Evolutionary conservation across 163 green algal genomes (phyloP), one percentile per base, ranked within the genome.

Genomic region (Volvox carteri): DNA sequence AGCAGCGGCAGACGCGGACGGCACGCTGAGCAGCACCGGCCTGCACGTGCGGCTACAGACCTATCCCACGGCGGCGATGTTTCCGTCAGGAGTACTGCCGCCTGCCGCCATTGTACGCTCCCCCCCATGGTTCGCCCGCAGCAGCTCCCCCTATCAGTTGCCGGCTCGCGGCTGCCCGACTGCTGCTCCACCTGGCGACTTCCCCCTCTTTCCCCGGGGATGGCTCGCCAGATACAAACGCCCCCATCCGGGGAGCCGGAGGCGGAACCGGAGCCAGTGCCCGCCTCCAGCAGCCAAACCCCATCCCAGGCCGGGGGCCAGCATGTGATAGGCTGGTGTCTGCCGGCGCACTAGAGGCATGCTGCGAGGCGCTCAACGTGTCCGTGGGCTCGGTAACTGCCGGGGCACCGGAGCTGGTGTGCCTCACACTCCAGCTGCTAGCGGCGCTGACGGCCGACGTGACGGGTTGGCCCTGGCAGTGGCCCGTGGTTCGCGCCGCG

Each of bases 111-210:
- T n/a, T n/a, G n/a, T n/a, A n/a, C n/a, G n/a, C n/a, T n/a, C n/a
- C n/a, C n/a, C n/a, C n/a, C n/a, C n/a, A n/a, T n/a, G n/a, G n/a
- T n/a, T n/a, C n/a, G n/a, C n/a, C n/a, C n/a, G n/a, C n/a, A n/a
- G n/a, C n/a, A n/a, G 5, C 42, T 1, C 28, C 62, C 0, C 78
- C 78, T 4, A 16, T 42, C 30, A 52, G 65, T 65, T 44, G 33
- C 37, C 81, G 81, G 1, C 65, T 79, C 58, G 62, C 67, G 3
- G 65, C 81, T 9, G 81, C 81, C 14, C 81, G 33, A 25, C 48
- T 87, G 81, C 65, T 87, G 62, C 81, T 87, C 3, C 48, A 72
- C 39, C 67, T 87, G 0, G 81, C 81, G 14, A 86, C 79, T 23
- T 41, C 56, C 56, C n/a, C 41, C 14, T 21, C 70, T 3, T 58